These are phyloP conservation scores for Scheffersomyces stambukii DNA, from an alignment of 1,139 yeast species.

Conservation along the genomic window DNA sequence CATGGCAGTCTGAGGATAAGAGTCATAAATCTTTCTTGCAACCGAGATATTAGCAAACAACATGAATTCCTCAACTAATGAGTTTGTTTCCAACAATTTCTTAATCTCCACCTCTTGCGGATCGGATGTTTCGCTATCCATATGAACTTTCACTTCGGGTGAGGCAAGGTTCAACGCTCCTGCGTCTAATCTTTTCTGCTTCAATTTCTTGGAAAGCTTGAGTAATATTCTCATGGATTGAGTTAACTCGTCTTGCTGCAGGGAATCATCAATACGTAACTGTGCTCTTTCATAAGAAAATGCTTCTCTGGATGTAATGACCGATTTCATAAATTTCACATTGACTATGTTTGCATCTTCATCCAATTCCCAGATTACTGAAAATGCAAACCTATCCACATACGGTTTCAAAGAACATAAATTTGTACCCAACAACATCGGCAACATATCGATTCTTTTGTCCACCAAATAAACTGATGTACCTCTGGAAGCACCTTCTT, in stretches of 20 bases:
- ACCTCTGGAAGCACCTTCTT: conserved; percentile 96
- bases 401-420: conserved; percentile 92
- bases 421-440: conserved; percentile 92
- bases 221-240: conserved; percentile 83
- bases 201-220: conserved; percentile 72
- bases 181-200: conserved; percentile 81
- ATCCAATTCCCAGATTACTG: conserved; percentile 94
- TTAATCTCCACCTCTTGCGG: conserved; percentile 96
- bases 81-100: conserved; percentile 82
- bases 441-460: conserved; percentile 98
- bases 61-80: conserved; percentile 98
- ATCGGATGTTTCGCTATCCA: conserved; percentile 96
- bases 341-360: conserved; percentile 81
- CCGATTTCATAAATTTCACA: conserved; percentile 79
- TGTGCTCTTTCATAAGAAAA: conserved; percentile 95
- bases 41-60: conserved; percentile 94
- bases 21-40: conserved; percentile 85
- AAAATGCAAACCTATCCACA: conserved; percentile 94
- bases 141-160: conserved; percentile 95
- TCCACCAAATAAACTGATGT: conserved; percentile 98
- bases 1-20: conserved; percentile 98
- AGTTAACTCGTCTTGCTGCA: conserved; percentile 78
- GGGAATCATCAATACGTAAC: conserved; percentile 77
- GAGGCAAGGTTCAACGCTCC: conserved; percentile 97
- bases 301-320: conserved; percentile 89